Evolutionary conservation across 192 early-diverging fungal species (phyloP), one percentile per base, ranked within the genome.

Genomic region (Entrophospora sp.): DNA sequence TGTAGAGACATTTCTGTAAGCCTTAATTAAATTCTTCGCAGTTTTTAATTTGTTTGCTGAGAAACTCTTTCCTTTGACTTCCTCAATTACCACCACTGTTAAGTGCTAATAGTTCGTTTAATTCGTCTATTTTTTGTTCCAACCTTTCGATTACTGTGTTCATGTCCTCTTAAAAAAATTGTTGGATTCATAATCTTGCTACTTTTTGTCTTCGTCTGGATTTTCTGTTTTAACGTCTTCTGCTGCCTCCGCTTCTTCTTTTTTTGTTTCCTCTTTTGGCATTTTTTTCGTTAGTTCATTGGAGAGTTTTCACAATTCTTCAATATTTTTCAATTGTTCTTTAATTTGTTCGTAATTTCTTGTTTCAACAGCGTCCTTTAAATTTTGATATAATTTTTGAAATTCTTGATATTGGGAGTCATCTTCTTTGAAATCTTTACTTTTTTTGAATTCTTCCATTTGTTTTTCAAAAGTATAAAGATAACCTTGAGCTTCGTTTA

Each of bases 121-220:
- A n/a, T n/a, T n/a, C n/a, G n/a, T n/a, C n/a, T n/a, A n/a, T n/a
- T n/a, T n/a, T n/a, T n/a, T n/a, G n/a, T n/a, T n/a, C n/a, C n/a
- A n/a, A n/a, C n/a, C n/a, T n/a, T n/a, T n/a, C n/a, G n/a, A n/a
- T n/a, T n/a, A n/a, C n/a, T n/a, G n/a, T n/a, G n/a, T n/a, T n/a
- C n/a, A n/a, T n/a, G n/a, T n/a, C n/a, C n/a, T n/a, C n/a, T n/a
- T n/a, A n/a, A n/a, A n/a, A n/a, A n/a, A n/a, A n/a, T n/a, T n/a
- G n/a, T n/a, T n/a, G n/a, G n/a, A n/a, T n/a, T n/a, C n/a, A n/a
- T 92, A 85, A 96, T 95, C 22, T 40, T 40, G 18, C 22, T 52
- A 52, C 24, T 52, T 52, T 52, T 52, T 52, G 6, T 52, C 49
- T 0, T 52, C 5, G 25, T 52, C 49, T 1, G 10, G 1, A 1